A percentile compares a stretch with the other conserved stretches of the same genome.
These are phyloP conservation scores for Candida hungchunana DNA, from an alignment of 805 yeast genomes.

Conservation along the genomic window DNA sequence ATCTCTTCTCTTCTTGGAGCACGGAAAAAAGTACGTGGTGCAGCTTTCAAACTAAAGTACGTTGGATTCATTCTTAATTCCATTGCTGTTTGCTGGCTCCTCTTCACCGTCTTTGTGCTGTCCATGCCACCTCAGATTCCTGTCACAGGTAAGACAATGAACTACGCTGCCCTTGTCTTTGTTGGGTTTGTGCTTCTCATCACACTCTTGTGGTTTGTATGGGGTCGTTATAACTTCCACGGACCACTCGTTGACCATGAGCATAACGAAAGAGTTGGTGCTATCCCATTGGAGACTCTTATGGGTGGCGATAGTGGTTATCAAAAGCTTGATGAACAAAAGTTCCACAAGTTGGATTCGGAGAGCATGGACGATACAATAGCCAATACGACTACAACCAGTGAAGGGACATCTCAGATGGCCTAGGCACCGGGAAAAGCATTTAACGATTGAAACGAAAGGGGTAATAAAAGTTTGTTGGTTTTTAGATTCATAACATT, in stretches of 20 bases:
- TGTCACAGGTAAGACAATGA: slow-evolving; percentile 38
- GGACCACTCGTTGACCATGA: slow-evolving; percentile 48
- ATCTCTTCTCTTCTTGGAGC: slow-evolving; percentile 55
- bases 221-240: slow-evolving; percentile 61
- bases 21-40: slow-evolving; percentile 58
- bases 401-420: not conserved
- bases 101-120: slow-evolving; percentile 54
- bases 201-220: slow-evolving; percentile 46
- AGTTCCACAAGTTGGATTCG: slow-evolving; percentile 20
- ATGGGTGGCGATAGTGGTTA: slow-evolving; percentile 12
- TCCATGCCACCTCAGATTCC: slow-evolving; percentile 68
- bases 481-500: too few relatives aligned
- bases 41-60: slow-evolving; percentile 57
- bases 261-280: slow-evolving; percentile 21
- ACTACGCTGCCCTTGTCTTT: slow-evolving; percentile 61
- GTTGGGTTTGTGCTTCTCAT: slow-evolving; percentile 41
- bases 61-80: slow-evolving; percentile 63
- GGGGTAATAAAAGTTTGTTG: too few relatives aligned
- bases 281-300: slow-evolving; percentile 15
- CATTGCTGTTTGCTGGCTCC: slow-evolving; percentile 56
- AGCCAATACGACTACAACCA: not conserved
- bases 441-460: too few relatives aligned
- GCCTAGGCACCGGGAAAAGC: too few relatives aligned
- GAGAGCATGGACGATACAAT: slow-evolving; percentile 10
- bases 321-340: slow-evolving; percentile 23